Evolutionary conservation across 1,284 basidiomycete species (phyloP), one percentile per base, ranked within the genome.

Genomic region (Apiotrichum veenhuisii): DNA sequence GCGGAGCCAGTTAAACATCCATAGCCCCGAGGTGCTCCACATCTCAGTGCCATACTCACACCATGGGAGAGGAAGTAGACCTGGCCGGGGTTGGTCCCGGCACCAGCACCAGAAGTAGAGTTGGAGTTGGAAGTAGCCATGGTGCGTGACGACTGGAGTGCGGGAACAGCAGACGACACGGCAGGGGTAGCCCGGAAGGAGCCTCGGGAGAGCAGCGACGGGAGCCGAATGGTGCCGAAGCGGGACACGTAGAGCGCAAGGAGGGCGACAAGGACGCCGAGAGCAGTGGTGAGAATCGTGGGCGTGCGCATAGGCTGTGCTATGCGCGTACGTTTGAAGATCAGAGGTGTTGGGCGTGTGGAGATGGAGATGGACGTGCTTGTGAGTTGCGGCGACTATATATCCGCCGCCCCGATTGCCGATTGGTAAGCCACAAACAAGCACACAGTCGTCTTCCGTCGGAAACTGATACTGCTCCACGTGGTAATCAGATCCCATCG

Each of bases 1-100:
- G n/a, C n/a, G n/a, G n/a, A n/a, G n/a, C n/a, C n/a, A n/a, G n/a
- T n/a, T n/a, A n/a, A n/a, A n/a, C n/a, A n/a, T n/a, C n/a, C n/a
- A n/a, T n/a, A n/a, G n/a, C n/a, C n/a, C n/a, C n/a, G n/a, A n/a
- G n/a, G n/a, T n/a, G n/a, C n/a, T n/a, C n/a, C n/a, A n/a, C n/a
- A n/a, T n/a, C n/a, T n/a, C n/a, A 15, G 22, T n/a, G 7, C 5
- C 12, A 12, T 27, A 56, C 68, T 62, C 55, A 71, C 70, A 9
- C 73, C 73, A 58, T 75, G 73, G 9, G 73, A 75, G 26, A 75
- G 54, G 54, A 75, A 75, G 57, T 72, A 75, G 3, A 73, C 72
- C 41, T 70, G 62, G n/a, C 69, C 73, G 17, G 33, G 46, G 20
- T 30, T 30, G 7, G 30, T 30, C 12, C 30, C 30, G 5, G 30